phyloP scores from a whole-genome alignment of 768 basidiomycete species.

The Boletellus ananiceps region DNA sequence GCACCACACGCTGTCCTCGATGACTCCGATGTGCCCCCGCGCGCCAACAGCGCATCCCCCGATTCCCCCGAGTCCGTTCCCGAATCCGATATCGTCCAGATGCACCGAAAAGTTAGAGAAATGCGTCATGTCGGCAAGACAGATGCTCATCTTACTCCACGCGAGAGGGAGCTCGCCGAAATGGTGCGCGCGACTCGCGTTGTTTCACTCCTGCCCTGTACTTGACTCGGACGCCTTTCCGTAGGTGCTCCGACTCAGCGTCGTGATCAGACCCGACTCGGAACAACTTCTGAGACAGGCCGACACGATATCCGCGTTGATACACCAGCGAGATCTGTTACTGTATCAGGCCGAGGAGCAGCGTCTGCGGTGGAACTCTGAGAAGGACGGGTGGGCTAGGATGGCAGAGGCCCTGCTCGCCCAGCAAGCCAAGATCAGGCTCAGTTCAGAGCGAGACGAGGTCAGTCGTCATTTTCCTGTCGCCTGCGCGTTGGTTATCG shows the following conservation, averaged over 20 bases:
- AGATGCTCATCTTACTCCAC: slow-evolving; percentile 22
- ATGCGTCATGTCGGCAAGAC: slow-evolving; percentile 34
- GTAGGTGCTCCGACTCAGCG: slow-evolving; percentile 48
- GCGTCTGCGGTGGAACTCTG: slow-evolving; percentile 55
- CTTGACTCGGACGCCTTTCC: slow-evolving; percentile 3
- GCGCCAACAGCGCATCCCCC: slow-evolving; percentile 26
- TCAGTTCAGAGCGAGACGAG: slow-evolving; percentile 38
- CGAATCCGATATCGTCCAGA: slow-evolving; percentile 43
- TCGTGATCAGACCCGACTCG: slow-evolving; percentile 38
- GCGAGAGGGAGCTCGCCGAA: slow-evolving; percentile 50
- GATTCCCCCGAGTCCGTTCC: slow-evolving; percentile 40
- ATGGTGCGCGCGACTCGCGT: slow-evolving; percentile 43
- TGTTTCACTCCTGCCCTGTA: slow-evolving; percentile 6
- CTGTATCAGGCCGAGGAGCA: slow-evolving; percentile 52
- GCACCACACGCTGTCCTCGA: slow-evolving; percentile 23
- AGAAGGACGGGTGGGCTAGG: slow-evolving; percentile 61
- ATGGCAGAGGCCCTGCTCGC: slow-evolving; percentile 62
- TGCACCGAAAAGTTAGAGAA: slow-evolving; percentile 45
- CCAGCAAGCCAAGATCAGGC: slow-evolving; percentile 40
- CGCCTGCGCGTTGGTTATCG: neutral
- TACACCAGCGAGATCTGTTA: slow-evolving; percentile 55
- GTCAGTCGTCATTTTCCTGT: slow-evolving; percentile 29
- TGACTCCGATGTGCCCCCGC: slow-evolving; percentile 20
- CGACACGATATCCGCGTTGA: slow-evolving; percentile 52
- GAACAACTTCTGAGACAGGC: slow-evolving; percentile 55